Conservation (phyloP, 1,284 basidiomycete genomes). For the Taiwanofungus camphoratus region DNA sequence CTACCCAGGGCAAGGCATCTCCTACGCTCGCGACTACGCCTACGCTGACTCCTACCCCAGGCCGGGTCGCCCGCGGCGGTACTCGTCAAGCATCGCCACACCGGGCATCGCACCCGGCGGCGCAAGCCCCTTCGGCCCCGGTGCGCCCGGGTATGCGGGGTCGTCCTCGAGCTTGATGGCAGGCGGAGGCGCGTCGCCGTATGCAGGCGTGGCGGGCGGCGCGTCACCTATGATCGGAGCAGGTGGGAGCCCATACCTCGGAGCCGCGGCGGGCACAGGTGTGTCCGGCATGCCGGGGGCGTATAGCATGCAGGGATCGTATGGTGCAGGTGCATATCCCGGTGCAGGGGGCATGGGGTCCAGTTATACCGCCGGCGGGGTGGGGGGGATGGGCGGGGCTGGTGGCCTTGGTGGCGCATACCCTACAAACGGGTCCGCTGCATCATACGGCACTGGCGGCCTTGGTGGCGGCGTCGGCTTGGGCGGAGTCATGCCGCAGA, state of each 20-base stretch:
- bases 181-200: not conserved
- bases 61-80: not conserved
- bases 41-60: not conserved
- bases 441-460: no score
- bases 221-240: not conserved
- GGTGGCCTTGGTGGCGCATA: no score
- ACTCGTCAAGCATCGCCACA: no score
- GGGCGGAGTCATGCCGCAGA: no score
- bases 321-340: slow-evolving; percentile 2
- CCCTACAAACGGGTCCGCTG: no score
- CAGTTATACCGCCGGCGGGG: slow-evolving; percentile 3
- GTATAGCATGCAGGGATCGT: slow-evolving; percentile 12
- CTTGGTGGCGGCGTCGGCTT: no score
- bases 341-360: slow-evolving; percentile 4
- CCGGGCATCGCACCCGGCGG: not conserved
- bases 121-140: no score
- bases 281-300: not conserved
- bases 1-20: no score
- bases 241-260: not conserved
- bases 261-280: not conserved
- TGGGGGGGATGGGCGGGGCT: no score
- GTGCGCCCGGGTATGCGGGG: no score
- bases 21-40: not conserved
- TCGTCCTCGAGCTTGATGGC: not conserved
- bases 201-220: not conserved